phyloP scores from a whole-genome alignment of 305 asterid species.

The Fraxinus sp. region DNA sequence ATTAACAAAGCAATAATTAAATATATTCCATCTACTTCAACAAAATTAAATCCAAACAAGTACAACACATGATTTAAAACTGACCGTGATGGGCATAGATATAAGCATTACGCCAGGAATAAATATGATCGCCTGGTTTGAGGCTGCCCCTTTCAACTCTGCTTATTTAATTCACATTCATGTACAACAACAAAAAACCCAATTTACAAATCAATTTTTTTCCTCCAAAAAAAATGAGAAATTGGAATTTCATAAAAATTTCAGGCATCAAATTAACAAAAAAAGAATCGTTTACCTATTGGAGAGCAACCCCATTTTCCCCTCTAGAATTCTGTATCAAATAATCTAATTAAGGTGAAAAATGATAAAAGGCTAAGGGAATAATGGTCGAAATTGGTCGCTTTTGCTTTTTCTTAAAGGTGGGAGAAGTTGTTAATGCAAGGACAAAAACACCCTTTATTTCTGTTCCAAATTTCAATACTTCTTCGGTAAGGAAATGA shows the following conservation, averaged over 20 bases:
- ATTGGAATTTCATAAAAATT: not conserved
- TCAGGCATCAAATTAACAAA: not conserved
- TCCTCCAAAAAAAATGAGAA: not conserved
- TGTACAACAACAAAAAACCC: constrained; percentile 2
- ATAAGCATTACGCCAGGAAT: constrained; percentile 88
- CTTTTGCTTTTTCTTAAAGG: constrained; percentile 1
- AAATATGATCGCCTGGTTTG: constrained; percentile 89
- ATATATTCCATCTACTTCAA: not conserved
- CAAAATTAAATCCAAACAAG: not conserved
- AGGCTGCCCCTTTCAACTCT: constrained; percentile 64
- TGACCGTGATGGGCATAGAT: constrained; percentile 94
- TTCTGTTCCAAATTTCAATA: not conserved
- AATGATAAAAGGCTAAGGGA: not conserved
- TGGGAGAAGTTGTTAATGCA: not conserved
- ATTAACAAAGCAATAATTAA: not conserved
- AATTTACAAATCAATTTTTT: not conserved
- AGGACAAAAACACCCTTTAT: not conserved
- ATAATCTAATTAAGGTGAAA: not conserved
- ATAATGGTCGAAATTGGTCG: not conserved
- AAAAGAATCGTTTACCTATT: constrained; percentile 47
- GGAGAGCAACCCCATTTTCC: constrained; percentile 77
- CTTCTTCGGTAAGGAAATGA: constrained; percentile 14
- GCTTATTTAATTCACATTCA: constrained; percentile 18
- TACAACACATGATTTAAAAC: not conserved
- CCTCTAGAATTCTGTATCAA: not conserved